Evolutionary conservation across 805 yeast species (phyloP).

Genomic region (Ogataea ganodermae): DNA sequence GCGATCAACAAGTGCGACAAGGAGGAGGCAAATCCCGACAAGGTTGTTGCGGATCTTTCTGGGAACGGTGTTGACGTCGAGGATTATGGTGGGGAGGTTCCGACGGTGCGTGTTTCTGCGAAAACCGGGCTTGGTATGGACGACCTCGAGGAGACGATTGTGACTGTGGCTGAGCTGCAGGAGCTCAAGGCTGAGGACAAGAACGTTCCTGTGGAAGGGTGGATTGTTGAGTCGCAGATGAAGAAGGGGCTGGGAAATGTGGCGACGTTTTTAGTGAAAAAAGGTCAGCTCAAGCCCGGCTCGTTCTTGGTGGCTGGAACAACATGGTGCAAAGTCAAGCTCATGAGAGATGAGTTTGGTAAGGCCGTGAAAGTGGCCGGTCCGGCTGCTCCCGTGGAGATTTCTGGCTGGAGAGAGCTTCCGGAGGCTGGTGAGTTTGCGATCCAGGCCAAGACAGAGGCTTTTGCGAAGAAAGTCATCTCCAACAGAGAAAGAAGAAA

Average conservation of each 20-base stretch:
- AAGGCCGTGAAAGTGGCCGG: conserved; percentile 62
- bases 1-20: conserved; percentile 93
- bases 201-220: conserved; percentile 74
- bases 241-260: conserved; percentile 81
- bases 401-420: conserved; percentile 91
- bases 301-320: conserved; percentile 80
- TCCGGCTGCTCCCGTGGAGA: conserved; percentile 88
- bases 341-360: conserved; percentile 75
- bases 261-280: conserved; percentile 80
- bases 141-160: conserved; percentile 83
- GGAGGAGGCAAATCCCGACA: conserved; percentile 71
- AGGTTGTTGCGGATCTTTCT: conserved; percentile 76
- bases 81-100: conserved; percentile 94
- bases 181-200: conserved; percentile 66
- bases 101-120: conserved; percentile 84
- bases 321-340: conserved; percentile 81
- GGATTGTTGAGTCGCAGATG: conserved; percentile 83
- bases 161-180: conserved; percentile 78
- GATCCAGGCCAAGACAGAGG: conserved; percentile 73
- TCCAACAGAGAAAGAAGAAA: conserved; percentile 60
- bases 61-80: conserved; percentile 81
- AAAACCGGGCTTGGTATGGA: conserved; percentile 89
- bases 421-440: conserved; percentile 91
- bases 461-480: conserved; percentile 72
- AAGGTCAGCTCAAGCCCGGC: conserved; percentile 76